Percentiles rank a stretch among this genome's conserved stretches.
Conservation (phyloP, 345 rosid species). For the Rhodamnia argentea region DNA sequence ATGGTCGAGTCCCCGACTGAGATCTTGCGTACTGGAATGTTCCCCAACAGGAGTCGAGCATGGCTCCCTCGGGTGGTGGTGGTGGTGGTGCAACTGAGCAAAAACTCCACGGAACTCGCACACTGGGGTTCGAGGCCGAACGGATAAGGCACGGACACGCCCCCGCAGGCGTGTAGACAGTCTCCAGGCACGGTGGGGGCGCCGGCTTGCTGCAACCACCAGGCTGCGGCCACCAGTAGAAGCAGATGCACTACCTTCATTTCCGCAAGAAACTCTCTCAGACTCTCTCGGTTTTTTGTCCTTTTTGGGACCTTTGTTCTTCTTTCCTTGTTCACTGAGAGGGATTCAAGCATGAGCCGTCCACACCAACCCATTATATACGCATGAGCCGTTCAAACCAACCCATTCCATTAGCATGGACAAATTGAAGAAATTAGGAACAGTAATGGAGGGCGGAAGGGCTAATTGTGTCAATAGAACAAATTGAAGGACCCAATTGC, state of each 20-base stretch:
- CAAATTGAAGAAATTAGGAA: no score
- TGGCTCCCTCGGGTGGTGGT: background rate
- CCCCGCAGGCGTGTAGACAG: background rate
- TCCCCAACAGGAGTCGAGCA: background rate
- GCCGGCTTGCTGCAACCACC: background rate
- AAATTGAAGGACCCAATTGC: background rate
- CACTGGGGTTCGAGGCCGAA: fast-evolving
- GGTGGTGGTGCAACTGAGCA: background rate
- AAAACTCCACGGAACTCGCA: fast-evolving
- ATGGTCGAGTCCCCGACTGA: background rate
- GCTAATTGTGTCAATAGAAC: background rate
- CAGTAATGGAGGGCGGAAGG: background rate
- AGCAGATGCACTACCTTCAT: background rate
- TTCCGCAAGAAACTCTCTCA: background rate
- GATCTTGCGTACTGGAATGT: fast-evolving
- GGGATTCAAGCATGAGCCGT: no score
- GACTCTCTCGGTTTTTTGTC: background rate
- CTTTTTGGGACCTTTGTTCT: no score
- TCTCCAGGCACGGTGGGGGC: background rate
- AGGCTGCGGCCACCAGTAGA: background rate
- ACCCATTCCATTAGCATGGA: no score
- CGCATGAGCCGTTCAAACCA: no score
- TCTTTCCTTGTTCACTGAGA: no score
- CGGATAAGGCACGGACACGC: background rate
- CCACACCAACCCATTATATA: no score